Evolutionary conservation across 805 yeast genomes (phyloP), one percentile per base, ranked within the genome.

Genomic region (Scheffersomyces amazonensis): DNA sequence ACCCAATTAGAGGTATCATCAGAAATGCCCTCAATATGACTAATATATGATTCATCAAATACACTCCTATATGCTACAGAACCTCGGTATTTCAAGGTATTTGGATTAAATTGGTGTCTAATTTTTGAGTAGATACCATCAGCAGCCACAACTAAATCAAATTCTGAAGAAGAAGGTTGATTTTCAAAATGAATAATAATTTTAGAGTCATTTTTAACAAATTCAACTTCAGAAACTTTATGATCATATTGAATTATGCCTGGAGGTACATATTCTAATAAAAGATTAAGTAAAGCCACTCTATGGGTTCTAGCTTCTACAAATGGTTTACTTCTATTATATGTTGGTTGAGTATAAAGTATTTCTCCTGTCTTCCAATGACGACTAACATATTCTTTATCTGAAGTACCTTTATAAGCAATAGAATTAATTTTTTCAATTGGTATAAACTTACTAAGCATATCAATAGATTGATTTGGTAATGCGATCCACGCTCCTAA

Each of bases 211-310:
- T 22, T 16, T 6, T 27, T 17, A 13, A 27, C 17, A 13, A 32
- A 22, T 20, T 35, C 40, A 16, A 38, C 31, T 4, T 27, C 29
- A 5, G 21, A 9, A 4, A 32, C 43, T 12, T 18, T 16, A 29
- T 41, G 31, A 22, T 31, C 35, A 34, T 43, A 41, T 11, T 41
- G 20, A 16, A 43, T 35, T 10, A 34, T 15, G 2, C 37, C 43
- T 4, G 31, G 18, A 3, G 43, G 37, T 12, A 41, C 37, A 29
- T 43, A 15, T 56, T n/a, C 12, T 53, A 32, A 65, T 59, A 39
- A 57, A 53, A 35, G 42, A 8, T 23, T 27, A 18, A 30, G 36
- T 12, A 37, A 24, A 3, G 40, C 31, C 12, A 37, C 23, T 12
- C 40, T 16, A 24, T 37, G 40, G 10, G 40, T 37, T 21, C 40